Conservation (phyloP, 192 early-diverging fungal genomes). For the Coemansia umbellata region DNA sequence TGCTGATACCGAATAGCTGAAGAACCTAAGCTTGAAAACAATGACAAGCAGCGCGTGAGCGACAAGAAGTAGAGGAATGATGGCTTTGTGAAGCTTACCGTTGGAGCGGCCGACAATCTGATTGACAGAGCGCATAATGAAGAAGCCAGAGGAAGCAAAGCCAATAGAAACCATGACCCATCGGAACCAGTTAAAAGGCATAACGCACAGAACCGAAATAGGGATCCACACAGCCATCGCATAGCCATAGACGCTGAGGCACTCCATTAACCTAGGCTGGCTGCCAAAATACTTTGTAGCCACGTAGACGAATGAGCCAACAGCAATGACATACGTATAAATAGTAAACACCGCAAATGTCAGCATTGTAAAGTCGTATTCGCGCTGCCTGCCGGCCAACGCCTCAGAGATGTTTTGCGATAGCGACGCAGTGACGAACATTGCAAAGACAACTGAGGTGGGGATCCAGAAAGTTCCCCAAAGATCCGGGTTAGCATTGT, state of each 20-base stretch:
- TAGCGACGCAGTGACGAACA: slow-evolving; percentile 91
- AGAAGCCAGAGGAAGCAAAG: slow-evolving; percentile 68
- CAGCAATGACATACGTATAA: slow-evolving; percentile 74
- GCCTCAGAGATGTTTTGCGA: slow-evolving; percentile 78
- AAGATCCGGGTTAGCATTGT: slow-evolving; percentile 85
- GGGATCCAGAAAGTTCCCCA: slow-evolving; percentile 99
- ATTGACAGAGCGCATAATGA: slow-evolving; percentile 45
- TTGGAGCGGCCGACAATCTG: slow-evolving; percentile 64
- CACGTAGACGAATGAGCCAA: slow-evolving; percentile 74
- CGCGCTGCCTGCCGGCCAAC: slow-evolving; percentile 53
- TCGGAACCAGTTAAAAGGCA: slow-evolving; percentile 76
- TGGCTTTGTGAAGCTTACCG: slow-evolving; percentile 63
- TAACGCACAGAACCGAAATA: slow-evolving; percentile 72
- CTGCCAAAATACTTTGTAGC: slow-evolving; percentile 82
- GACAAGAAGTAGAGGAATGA: slow-evolving; percentile 61
- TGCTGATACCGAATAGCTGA: slow-evolving; percentile 56
- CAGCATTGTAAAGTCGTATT: slow-evolving; percentile 78
- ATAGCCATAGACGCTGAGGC: slow-evolving; percentile 88
- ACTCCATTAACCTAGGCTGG: slow-evolving; percentile 79
- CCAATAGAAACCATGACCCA: slow-evolving; percentile 78
- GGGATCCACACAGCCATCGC: slow-evolving; percentile 91
- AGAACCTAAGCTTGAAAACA: slow-evolving; percentile 84
- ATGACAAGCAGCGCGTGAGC: slow-evolving; percentile 69
- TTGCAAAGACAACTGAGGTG: slow-evolving; percentile 92
- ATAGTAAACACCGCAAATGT: slow-evolving; percentile 77